Percentiles rank a stretch among this genome's conserved stretches.
Evolutionary conservation across 1,284 basidiomycete species (phyloP).

Genomic region (Cutaneotrichosporon daszewskae): DNA sequence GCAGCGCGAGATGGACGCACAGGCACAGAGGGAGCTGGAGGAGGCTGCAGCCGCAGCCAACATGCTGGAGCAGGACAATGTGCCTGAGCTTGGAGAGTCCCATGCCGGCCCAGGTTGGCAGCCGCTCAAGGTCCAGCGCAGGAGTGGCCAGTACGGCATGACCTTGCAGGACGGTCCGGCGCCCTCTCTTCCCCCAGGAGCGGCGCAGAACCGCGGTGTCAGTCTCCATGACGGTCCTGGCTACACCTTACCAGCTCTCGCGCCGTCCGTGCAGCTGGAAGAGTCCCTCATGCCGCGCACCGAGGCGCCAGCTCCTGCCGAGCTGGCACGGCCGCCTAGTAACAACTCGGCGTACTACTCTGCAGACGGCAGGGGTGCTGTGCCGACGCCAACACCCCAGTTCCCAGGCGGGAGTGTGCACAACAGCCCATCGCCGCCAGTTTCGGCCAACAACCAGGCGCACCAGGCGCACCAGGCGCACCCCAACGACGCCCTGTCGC

Average conservation of each 20-base stretch:
- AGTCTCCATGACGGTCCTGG: conserved; percentile 4
- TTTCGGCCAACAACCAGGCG: too few relatives aligned
- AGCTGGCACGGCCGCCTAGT: not conserved
- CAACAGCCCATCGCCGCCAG: too few relatives aligned
- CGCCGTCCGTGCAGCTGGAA: too few relatives aligned
- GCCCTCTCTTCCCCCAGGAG: too few relatives aligned
- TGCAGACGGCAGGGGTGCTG: conserved; percentile 1
- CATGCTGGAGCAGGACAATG: not conserved
- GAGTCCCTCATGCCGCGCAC: too few relatives aligned
- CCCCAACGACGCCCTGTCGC: not conserved
- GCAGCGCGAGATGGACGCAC: conserved; percentile 33
- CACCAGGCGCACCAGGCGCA: not conserved
- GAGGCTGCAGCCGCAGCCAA: not conserved
- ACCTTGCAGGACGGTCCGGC: not conserved
- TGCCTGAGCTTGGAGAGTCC: not conserved
- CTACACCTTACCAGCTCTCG: conserved; percentile 3
- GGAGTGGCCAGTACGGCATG: not conserved
- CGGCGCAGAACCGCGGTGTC: not conserved
- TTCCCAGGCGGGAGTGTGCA: too few relatives aligned
- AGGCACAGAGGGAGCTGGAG: conserved; percentile 3
- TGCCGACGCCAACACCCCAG: too few relatives aligned
- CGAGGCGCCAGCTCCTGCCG: too few relatives aligned
- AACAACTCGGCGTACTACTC: conserved; percentile 12
- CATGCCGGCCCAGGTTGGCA: conserved; percentile 4
- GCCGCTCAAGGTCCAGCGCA: conserved; percentile 6